Percentiles rank a stretch among this genome's conserved stretches.
Evolutionary conservation across 225 moss, liverwort and hornwort species (phyloP).

Genomic region (Pseudisothecium myosuroides): DNA sequence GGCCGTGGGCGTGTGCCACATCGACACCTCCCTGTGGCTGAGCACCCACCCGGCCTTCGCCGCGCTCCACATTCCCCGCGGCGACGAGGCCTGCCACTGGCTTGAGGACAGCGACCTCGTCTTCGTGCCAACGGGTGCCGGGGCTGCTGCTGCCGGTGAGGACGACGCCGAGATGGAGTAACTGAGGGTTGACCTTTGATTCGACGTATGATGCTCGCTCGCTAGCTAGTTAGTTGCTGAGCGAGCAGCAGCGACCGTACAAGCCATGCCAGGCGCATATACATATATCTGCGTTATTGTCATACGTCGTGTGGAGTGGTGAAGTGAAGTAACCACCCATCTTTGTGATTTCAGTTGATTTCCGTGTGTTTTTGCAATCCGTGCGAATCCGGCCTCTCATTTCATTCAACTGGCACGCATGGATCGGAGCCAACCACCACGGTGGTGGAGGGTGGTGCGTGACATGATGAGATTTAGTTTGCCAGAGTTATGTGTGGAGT

Average conservation of each 20-base stretch:
- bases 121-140: too few species aligned
- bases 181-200: too few species aligned
- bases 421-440: background rate
- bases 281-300: background rate
- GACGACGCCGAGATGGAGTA: too few species aligned
- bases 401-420: background rate
- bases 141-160: too few species aligned
- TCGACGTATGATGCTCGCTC: too few species aligned
- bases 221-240: too few species aligned
- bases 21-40: background rate
- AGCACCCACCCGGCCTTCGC: background rate
- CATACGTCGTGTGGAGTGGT: background rate
- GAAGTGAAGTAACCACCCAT: background rate
- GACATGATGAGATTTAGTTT: background rate
- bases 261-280: too few species aligned
- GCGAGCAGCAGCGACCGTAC: too few species aligned
- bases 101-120: too few species aligned
- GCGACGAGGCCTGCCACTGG: background rate
- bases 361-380: background rate
- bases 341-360: background rate
- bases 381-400: background rate
- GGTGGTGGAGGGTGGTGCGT: background rate
- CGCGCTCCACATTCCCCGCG: background rate
- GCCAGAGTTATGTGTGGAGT: background rate
- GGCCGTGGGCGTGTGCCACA: background rate